phyloP scores from a whole-genome alignment of 2,329 filamentous ascomycete species.

The Pseudocercospora fijiensis region DNA sequence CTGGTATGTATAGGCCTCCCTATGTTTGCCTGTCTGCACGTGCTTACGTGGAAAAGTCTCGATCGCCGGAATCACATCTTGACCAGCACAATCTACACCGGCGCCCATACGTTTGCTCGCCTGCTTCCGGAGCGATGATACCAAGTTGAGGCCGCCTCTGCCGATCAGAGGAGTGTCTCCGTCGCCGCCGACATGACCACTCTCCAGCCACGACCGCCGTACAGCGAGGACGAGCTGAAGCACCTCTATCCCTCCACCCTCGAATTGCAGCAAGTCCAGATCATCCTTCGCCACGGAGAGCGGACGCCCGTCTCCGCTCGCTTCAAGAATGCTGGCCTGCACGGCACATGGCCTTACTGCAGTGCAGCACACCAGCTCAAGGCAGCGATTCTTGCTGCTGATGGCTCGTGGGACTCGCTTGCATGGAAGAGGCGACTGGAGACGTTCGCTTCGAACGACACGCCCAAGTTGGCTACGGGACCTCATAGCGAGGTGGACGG shows the following conservation, averaged over 20 bases:
- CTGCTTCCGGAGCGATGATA: slow-evolving; percentile 10
- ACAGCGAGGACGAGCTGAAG: slow-evolving; percentile 75
- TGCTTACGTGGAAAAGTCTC: not conserved
- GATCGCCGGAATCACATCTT: not conserved
- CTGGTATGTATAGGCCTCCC: too few species aligned
- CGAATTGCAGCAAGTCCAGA: slow-evolving; percentile 84
- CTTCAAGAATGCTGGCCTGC: slow-evolving; percentile 64
- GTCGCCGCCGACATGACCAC: slow-evolving; percentile 67
- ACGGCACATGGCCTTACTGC: slow-evolving; percentile 83
- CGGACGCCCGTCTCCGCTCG: slow-evolving; percentile 84
- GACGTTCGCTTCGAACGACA: slow-evolving; percentile 64
- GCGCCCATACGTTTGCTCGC: not conserved
- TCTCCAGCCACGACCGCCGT: slow-evolving; percentile 70
- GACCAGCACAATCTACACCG: not conserved
- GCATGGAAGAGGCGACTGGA: slow-evolving; percentile 73
- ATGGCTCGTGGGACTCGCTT: slow-evolving; percentile 59
- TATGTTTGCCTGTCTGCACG: too few species aligned
- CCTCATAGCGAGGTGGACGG: slow-evolving; percentile 69
- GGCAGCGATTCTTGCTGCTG: slow-evolving; percentile 57
- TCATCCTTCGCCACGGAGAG: slow-evolving; percentile 59
- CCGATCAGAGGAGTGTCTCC: slow-evolving; percentile 3
- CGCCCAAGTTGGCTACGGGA: slow-evolving; percentile 66
- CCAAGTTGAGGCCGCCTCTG: slow-evolving; percentile 5
- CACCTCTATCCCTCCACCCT: slow-evolving; percentile 77
- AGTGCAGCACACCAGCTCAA: slow-evolving; percentile 69